Evolutionary conservation across 140 eudicot species (phyloP).

Genomic region (Oenanthe javanica): DNA sequence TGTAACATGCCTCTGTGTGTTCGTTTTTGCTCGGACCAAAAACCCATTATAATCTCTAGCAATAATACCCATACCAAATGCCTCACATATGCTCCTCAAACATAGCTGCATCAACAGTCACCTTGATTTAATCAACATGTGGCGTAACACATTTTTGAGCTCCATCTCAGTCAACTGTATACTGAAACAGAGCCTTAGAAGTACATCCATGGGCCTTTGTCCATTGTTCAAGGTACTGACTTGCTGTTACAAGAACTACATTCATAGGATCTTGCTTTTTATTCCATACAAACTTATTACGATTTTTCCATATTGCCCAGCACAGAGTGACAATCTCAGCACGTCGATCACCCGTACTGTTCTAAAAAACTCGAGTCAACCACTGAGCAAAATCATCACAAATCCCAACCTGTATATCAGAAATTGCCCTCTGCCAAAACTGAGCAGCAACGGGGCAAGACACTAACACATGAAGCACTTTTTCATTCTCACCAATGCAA

Average conservation of each 20-base stretch:
- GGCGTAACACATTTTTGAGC: not conserved
- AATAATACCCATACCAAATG: too few species aligned
- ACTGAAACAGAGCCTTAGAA: not conserved
- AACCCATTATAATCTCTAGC: too few species aligned
- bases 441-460: not conserved
- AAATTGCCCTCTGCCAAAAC: not conserved
- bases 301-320: not conserved
- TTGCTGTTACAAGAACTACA: not conserved
- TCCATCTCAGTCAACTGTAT: not conserved
- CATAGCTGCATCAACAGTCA: not conserved
- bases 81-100: too few species aligned
- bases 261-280: not conserved
- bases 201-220: too few species aligned
- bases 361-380: not conserved
- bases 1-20: not conserved
- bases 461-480: not conserved
- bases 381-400: not conserved
- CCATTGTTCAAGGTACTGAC: not conserved
- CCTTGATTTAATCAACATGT: not conserved
- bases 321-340: not conserved
- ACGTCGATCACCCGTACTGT: not conserved
- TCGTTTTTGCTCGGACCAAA: not conserved
- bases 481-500: not conserved
- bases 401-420: not conserved
- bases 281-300: not conserved